phyloP scores from a whole-genome alignment of 179 eudicot genomes.

The Silene coronaria region DNA sequence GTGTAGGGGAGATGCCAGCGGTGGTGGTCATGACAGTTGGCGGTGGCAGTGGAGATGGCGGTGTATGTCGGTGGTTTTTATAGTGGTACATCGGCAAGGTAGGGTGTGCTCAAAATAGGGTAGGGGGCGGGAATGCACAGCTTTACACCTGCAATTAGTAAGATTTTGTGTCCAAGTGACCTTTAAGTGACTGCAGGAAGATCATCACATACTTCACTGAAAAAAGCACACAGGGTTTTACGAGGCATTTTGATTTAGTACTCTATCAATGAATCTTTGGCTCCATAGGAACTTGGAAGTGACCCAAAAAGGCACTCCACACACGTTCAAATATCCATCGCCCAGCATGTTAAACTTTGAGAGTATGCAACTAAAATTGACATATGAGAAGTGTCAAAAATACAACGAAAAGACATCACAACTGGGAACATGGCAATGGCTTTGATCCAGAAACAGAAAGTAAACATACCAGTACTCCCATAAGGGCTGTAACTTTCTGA shows the following conservation, averaged over 20 bases:
- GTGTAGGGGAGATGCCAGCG: too few species aligned
- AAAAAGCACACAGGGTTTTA: neutral
- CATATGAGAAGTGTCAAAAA: neutral
- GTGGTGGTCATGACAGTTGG: too few species aligned
- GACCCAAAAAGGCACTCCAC: neutral
- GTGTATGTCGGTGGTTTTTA: too few species aligned
- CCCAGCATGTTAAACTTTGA: conserved; percentile 7
- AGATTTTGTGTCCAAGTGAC: neutral
- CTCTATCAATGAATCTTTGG: neutral
- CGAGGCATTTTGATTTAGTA: neutral
- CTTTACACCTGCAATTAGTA: too few species aligned
- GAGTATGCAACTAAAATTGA: neutral
- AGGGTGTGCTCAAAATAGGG: too few species aligned
- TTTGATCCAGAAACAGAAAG: neutral
- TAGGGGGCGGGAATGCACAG: too few species aligned
- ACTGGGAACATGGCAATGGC: neutral
- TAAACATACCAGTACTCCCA: conserved; percentile 85
- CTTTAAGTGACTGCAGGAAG: neutral
- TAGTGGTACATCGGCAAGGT: too few species aligned
- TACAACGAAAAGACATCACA: neutral
- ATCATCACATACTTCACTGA: neutral
- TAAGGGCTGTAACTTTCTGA: conserved; percentile 76
- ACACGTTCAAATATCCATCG: neutral
- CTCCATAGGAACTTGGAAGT: neutral
- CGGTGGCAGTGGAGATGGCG: too few species aligned